Conservation (phyloP, 495 filamentous ascomycete species). For the Talaromyces trachyspermus region DNA sequence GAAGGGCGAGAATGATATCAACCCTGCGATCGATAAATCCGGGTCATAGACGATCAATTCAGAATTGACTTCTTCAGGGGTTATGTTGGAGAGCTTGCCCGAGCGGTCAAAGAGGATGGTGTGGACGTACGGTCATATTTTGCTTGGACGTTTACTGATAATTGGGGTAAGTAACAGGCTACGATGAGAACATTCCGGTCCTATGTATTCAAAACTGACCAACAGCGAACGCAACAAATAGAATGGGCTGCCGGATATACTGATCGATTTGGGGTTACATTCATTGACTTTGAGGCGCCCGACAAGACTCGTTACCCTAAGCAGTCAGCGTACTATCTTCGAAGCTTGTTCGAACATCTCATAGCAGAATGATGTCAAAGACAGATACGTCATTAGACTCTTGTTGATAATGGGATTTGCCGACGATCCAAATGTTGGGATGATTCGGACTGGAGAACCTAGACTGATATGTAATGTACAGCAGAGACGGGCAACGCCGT, state of each 20-base stretch:
- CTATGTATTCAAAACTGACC: background rate
- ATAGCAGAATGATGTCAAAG: conserved; percentile 12
- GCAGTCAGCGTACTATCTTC: conserved; percentile 35
- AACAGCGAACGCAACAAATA: conserved; percentile 7
- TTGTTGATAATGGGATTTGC: background rate
- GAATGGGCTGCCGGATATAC: conserved; percentile 45
- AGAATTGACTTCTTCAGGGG: conserved; percentile 38
- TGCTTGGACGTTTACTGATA: conserved; percentile 43
- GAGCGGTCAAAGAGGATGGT: conserved; percentile 35
- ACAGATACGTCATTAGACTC: background rate
- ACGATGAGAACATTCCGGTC: background rate
- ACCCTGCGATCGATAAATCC: conserved; percentile 11
- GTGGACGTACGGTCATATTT: conserved; percentile 41
- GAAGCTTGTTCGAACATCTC: conserved; percentile 33
- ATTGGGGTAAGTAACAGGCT: conserved; percentile 22
- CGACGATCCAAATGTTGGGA: background rate
- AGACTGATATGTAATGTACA: too few species aligned
- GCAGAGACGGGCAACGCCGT: too few species aligned
- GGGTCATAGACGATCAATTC: conserved; percentile 36
- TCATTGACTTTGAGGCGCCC: conserved; percentile 35
- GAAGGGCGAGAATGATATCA: conserved; percentile 35
- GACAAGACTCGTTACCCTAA: conserved; percentile 41
- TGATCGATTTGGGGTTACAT: conserved; percentile 39
- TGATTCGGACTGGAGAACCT: too few species aligned
- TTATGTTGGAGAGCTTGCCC: conserved; percentile 37